Evolutionary conservation across 768 basidiomycete genomes (phyloP).

Genomic region (Kondoa subrosea): DNA sequence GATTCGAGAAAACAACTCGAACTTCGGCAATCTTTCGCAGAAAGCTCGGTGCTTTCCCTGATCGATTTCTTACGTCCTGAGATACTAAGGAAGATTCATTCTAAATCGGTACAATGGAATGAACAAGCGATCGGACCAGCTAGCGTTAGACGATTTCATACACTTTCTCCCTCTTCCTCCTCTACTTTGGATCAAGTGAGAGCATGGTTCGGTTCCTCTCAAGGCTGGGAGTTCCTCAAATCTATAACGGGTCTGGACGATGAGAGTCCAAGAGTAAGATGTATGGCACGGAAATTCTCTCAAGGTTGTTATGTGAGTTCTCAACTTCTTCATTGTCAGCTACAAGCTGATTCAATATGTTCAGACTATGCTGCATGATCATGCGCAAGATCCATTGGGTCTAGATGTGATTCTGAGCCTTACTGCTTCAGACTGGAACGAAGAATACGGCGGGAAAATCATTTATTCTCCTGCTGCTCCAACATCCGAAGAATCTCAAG

Average conservation of each 20-base stretch:
- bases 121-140: no score
- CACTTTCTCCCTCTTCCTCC: no score
- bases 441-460: neutral
- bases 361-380: conserved; percentile 12
- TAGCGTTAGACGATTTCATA: no score
- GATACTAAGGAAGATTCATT: no score
- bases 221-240: neutral
- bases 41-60: conserved; percentile 3
- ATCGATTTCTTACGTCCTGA: conserved; percentile 12
- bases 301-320: conserved; percentile 8
- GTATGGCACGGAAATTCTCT: conserved; percentile 1
- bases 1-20: neutral
- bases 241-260: neutral
- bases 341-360: neutral
- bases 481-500: neutral
- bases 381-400: conserved; percentile 10
- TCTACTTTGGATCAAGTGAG: conserved; percentile 3
- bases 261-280: neutral
- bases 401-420: conserved; percentile 9
- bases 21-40: neutral
- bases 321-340: neutral
- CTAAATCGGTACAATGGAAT: no score
- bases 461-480: neutral
- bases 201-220: neutral
- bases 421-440: neutral